Evolutionary conservation across 108 stramenopile species (phyloP).

Genomic region (Skeletonema potamos): DNA sequence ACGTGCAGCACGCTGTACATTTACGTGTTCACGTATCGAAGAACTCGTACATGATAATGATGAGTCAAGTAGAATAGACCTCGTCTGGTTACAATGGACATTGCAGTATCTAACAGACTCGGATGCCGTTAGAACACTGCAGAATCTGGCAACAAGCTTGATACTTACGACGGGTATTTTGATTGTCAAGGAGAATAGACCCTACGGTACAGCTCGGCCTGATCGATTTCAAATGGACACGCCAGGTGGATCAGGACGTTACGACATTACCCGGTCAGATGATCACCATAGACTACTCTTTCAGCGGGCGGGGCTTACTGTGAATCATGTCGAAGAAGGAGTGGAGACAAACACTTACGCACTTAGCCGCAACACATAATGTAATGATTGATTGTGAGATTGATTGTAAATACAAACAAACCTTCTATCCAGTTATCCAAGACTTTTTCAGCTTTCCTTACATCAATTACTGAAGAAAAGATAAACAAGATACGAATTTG

Average conservation of each 20-base stretch:
- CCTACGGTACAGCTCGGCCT: neutral
- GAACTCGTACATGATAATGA: neutral
- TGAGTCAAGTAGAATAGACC: neutral
- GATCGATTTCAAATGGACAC: conserved; percentile 32
- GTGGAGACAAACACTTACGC: conserved; percentile 23
- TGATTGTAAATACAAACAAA: too few relatives aligned
- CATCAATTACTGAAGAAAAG: too few relatives aligned
- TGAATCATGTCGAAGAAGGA: conserved; percentile 6
- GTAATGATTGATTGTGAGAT: too few relatives aligned
- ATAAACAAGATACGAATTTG: conserved; percentile 86
- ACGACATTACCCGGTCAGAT: conserved; percentile 19
- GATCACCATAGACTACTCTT: conserved; percentile 22
- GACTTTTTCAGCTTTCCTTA: too few relatives aligned
- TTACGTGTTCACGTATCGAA: conserved; percentile 6
- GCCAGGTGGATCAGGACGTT: conserved; percentile 1
- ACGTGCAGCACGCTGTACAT: conserved; percentile 12
- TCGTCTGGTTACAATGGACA: conserved; percentile 23
- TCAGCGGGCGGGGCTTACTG: conserved; percentile 4
- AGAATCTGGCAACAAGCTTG: neutral
- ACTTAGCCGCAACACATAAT: too few relatives aligned
- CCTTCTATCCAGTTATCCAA: too few relatives aligned
- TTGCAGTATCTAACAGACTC: conserved; percentile 18
- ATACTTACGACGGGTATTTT: conserved; percentile 5
- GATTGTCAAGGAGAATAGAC: conserved; percentile 25
- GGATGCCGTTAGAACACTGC: conserved; percentile 3